Evolutionary conservation across 2,329 filamentous ascomycete genomes (phyloP).

Genomic region (Ophiostoma sp.): DNA sequence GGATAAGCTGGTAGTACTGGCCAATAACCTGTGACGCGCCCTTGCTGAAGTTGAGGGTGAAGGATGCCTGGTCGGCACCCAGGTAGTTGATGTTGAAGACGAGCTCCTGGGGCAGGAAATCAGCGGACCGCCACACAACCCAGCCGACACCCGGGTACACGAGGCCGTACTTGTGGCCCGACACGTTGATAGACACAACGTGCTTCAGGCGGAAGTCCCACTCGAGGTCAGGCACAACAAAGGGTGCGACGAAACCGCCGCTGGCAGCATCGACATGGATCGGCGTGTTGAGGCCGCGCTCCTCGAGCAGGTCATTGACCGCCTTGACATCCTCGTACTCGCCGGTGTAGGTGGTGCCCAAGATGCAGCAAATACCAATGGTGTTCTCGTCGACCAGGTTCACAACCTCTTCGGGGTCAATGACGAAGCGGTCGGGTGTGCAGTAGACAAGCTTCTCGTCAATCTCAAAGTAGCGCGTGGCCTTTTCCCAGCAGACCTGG

Average conservation of each 20-base stretch:
- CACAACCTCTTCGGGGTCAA: constrained; percentile 58
- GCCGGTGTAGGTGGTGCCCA: constrained; percentile 91
- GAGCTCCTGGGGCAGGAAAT: constrained; percentile 81
- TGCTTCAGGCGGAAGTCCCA: constrained; percentile 91
- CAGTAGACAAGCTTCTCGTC: constrained; percentile 78
- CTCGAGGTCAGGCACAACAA: constrained; percentile 72
- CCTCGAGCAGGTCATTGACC: constrained; percentile 78
- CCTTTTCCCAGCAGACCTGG: constrained; percentile 97
- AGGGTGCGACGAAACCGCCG: constrained; percentile 89
- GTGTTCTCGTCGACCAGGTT: constrained; percentile 60
- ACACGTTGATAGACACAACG: constrained; percentile 90
- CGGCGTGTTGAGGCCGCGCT: constrained; percentile 69
- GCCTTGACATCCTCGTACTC: constrained; percentile 92
- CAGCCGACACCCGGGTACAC: constrained; percentile 91
- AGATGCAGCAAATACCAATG: constrained; percentile 86
- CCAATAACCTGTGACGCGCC: constrained; percentile 91
- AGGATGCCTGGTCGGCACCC: constrained; percentile 88
- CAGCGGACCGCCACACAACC: constrained; percentile 80
- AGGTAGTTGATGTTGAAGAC: constrained; percentile 99
- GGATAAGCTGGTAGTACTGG: constrained; percentile 96
- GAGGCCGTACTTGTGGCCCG: constrained; percentile 74
- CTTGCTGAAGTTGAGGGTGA: constrained; percentile 96
- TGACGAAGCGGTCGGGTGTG: constrained; percentile 53
- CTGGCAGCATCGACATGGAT: constrained; percentile 93
- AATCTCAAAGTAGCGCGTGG: constrained; percentile 81